Evolutionary conservation across 306 rosid genomes (phyloP).

Genomic region (Fagus crenata): DNA sequence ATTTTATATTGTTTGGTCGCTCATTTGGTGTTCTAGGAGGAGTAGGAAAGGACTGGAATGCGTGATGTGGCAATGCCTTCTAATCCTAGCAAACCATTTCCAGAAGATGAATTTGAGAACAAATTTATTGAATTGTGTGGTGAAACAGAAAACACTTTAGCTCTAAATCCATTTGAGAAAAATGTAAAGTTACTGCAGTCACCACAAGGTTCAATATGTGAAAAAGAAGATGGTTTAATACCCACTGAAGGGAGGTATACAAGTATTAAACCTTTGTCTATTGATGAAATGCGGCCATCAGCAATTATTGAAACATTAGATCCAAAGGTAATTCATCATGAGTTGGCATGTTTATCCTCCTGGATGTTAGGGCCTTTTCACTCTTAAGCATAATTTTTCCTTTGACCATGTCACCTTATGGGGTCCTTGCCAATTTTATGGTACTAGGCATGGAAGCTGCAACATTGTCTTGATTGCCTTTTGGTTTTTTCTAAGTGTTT

Average conservation of each 20-base stretch:
- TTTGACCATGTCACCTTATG: background rate
- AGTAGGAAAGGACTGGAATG: constrained; percentile 57
- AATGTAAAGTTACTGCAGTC: constrained; percentile 1
- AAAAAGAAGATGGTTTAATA: constrained; percentile 7
- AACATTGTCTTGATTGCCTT: background rate
- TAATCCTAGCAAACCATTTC: constrained; percentile 67
- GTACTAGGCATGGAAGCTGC: background rate
- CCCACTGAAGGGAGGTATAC: constrained; percentile 31
- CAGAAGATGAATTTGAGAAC: constrained; percentile 61
- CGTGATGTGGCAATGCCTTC: constrained; percentile 44
- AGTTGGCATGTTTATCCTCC: constrained; percentile 3
- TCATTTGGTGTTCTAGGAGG: constrained; percentile 47
- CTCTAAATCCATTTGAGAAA: no score
- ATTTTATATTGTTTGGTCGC: constrained; percentile 18
- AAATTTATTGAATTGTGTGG: constrained; percentile 46
- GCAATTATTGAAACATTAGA: constrained; percentile 35
- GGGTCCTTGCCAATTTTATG: background rate
- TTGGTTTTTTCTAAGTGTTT: background rate
- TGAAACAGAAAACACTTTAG: constrained; percentile 20
- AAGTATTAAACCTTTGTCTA: constrained; percentile 33
- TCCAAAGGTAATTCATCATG: constrained; percentile 39
- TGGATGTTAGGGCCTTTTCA: background rate
- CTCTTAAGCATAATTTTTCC: background rate
- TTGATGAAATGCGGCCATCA: constrained; percentile 47
- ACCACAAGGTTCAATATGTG: constrained; percentile 47